These are phyloP conservation scores for Areca catechu DNA, from an alignment of 176 grass and related monocot genomes.

Conservation along the genomic window DNA sequence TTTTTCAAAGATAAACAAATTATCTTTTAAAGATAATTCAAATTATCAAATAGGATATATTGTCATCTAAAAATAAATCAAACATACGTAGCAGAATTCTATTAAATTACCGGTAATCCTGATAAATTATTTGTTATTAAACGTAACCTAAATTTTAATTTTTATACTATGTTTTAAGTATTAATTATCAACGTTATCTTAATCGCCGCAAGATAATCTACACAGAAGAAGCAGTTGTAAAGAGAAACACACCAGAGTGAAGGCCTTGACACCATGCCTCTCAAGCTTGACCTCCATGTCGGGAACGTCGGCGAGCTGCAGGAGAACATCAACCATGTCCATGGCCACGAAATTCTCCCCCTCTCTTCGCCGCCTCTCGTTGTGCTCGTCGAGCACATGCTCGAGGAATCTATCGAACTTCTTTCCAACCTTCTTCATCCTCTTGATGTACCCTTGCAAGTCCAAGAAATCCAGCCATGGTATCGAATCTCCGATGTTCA, in stretches of 20 bases:
- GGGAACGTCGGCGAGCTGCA: slow-evolving; percentile 60
- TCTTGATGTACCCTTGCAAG: slow-evolving; percentile 68
- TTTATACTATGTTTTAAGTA: no score
- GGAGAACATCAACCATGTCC: slow-evolving; percentile 89
- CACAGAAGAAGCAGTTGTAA: no score
- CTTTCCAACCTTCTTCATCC: slow-evolving; percentile 78
- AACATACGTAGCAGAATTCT: no score
- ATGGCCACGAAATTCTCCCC: slow-evolving; percentile 48
- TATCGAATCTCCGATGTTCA: slow-evolving; percentile 91
- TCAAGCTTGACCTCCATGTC: slow-evolving; percentile 57
- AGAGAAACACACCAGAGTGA: slow-evolving; percentile 29
- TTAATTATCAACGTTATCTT: no score
- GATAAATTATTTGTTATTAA: no score
- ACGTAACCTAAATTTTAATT: no score
- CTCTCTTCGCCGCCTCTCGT: slow-evolving; percentile 28
- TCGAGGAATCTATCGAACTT: slow-evolving; percentile 75
- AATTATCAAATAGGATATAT: no score
- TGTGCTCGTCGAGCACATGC: slow-evolving; percentile 73
- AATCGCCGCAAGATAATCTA: no score
- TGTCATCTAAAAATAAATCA: no score
- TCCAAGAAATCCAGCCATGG: slow-evolving; percentile 75
- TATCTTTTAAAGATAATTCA: no score
- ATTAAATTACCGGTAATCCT: no score
- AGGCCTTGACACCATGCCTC: slow-evolving; percentile 39
- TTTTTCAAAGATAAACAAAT: no score